Conservation (phyloP, 306 rosid genomes). For the Prosopis cineraria region DNA sequence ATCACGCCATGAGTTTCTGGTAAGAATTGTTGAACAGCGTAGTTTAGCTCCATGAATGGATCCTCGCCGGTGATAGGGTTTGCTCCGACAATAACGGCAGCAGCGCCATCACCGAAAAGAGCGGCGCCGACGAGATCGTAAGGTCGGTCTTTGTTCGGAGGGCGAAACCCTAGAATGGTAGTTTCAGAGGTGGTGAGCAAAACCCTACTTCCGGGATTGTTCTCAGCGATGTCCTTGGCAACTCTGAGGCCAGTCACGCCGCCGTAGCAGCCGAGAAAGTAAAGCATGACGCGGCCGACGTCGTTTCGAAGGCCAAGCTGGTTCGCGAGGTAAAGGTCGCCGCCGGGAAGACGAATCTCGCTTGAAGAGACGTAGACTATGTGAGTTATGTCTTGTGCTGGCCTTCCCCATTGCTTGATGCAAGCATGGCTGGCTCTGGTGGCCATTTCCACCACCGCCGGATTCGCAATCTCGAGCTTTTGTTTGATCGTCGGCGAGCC, state of each 20-base stretch:
- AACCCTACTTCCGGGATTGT: slow-evolving; percentile 84
- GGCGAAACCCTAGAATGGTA: slow-evolving; percentile 87
- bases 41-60: slow-evolving; percentile 86
- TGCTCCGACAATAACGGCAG: slow-evolving; percentile 79
- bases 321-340: slow-evolving; percentile 82
- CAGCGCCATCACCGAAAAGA: slow-evolving; percentile 94
- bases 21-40: slow-evolving; percentile 79
- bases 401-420: slow-evolving; percentile 89
- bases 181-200: slow-evolving; percentile 86
- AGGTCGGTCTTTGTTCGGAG: slow-evolving; percentile 81
- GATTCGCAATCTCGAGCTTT: slow-evolving; percentile 83
- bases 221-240: slow-evolving; percentile 95
- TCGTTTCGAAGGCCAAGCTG: slow-evolving; percentile 72
- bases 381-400: slow-evolving; percentile 76
- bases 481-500: slow-evolving; percentile 85
- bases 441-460: slow-evolving; percentile 92
- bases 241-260: slow-evolving; percentile 92
- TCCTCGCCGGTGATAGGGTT: slow-evolving; percentile 47
- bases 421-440: slow-evolving; percentile 76
- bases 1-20: slow-evolving; percentile 78
- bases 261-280: slow-evolving; percentile 91
- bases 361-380: slow-evolving; percentile 88
- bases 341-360: slow-evolving; percentile 88
- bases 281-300: slow-evolving; percentile 77
- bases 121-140: slow-evolving; percentile 99